Base-by-base conservation (phyloP, 768 basidiomycete species). In the Pleurotus tuber-regium region DNA sequence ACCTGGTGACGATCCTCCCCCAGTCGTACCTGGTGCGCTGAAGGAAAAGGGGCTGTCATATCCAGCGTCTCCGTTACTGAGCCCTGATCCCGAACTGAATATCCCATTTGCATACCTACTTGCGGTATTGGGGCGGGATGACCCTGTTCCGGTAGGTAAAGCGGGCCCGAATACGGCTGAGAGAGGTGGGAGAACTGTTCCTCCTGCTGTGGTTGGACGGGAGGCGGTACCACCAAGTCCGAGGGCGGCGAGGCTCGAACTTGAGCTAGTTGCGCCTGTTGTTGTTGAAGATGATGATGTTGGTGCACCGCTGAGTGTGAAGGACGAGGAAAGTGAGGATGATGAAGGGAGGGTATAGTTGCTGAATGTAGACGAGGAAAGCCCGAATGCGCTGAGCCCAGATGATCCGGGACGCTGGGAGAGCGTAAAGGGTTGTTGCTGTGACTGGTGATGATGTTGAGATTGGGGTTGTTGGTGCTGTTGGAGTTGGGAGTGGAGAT, bases 21-120 rank as follows among this genome's bases (percentile, higher is more conserved):
- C 6, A n/a, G 25, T 14, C 11, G 46, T 48, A 26, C 59, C 58
- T 40, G 63, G 64, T 43, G 62, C 57, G 53, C 61, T 64, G 59
- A 82, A 82, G 64, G 79, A 82, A 79, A 82, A 82, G 56, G 81
- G 82, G 46, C 78, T 82, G 65, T 42, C 52, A 39, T 80, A 80
- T 65, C 68, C 48, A 8, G 16, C 38, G 40, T 33, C 52, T 14
- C 11, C 14, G 10, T 14, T 40, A 33, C 54, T 35, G 35, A 30
- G 48, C 14, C 24, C 50, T 30, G 26, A 19, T 21, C 43, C 18
- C 14, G 18, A 25, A 18, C 43, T 26, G 7, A 25, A n/a, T 26
- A 18, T 18, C 1, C 43, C 28, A 28, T 12, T 4, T 2, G 24
- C 43, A 7, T 26, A 48, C 29, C 46, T 12, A 7, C n/a, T 33